Evolutionary conservation across 192 early-diverging fungal genomes (phyloP).

Genomic region (Coemansia sp.): DNA sequence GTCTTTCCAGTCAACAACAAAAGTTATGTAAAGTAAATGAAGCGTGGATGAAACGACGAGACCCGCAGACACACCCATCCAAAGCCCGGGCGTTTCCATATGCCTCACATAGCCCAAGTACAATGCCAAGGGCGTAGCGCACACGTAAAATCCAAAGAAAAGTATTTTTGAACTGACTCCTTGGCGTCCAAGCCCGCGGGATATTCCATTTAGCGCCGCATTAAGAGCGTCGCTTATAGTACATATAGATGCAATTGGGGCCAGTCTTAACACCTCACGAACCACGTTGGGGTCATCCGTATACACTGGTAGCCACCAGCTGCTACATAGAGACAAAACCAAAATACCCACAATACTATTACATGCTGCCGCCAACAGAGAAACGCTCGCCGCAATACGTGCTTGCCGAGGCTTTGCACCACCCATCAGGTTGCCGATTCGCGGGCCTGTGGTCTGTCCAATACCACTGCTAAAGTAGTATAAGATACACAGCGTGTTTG

Average conservation of each 20-base stretch:
- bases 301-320: slow-evolving; percentile 57
- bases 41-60: not conserved
- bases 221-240: slow-evolving; percentile 59
- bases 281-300: slow-evolving; percentile 69
- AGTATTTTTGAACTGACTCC: slow-evolving; percentile 47
- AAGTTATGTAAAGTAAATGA: too few relatives aligned
- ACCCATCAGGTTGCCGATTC: slow-evolving; percentile 78
- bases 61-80: slow-evolving; percentile 29
- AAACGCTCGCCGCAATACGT: slow-evolving; percentile 58
- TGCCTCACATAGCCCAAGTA: slow-evolving; percentile 40
- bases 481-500: slow-evolving; percentile 64
- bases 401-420: slow-evolving; percentile 57
- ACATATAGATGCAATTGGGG: slow-evolving; percentile 72
- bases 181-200: slow-evolving; percentile 57
- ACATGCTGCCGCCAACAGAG: slow-evolving; percentile 56
- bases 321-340: slow-evolving; percentile 11
- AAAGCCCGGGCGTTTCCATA: slow-evolving; percentile 25
- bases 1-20: too few relatives aligned
- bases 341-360: slow-evolving; percentile 37
- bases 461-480: slow-evolving; percentile 72
- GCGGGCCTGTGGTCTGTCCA: slow-evolving; percentile 70
- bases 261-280: slow-evolving; percentile 61
- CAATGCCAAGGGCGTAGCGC: slow-evolving; percentile 46
- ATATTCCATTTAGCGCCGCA: slow-evolving; percentile 54
- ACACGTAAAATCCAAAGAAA: slow-evolving; percentile 49